Base-by-base conservation (phyloP, 2,329 filamentous ascomycete genomes). In the Fusarium sp. region DNA sequence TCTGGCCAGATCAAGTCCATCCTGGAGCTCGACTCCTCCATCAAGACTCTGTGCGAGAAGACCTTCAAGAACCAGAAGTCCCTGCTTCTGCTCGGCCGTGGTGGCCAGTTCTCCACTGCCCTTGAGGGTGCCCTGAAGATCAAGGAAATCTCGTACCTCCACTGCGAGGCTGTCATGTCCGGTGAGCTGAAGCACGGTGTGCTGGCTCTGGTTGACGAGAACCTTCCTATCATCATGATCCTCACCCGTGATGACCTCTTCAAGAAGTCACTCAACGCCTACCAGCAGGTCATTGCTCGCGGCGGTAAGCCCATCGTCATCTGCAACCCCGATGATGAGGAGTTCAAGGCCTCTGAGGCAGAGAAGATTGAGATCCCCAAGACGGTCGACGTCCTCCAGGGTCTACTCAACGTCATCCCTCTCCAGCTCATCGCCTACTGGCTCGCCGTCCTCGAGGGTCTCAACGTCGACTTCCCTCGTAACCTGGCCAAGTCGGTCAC, bases 111-210 rank as follows among this genome's bases (percentile, higher is more conserved):
- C 87, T 95, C 95, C 65, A 99, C 96, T 76, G 96, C 96, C 60
- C 90, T 99, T 23, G 96, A 99, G 87, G 96, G 94, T 84, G 96
- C 96, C 52, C 88, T 99, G 75, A 99, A 99, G 89, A 99, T 99
- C 84, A 99, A 99, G 90, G 96, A 99, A 86, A 99, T 99, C 78
- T 98, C 95, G 16, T 99, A 99, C 84, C 93, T 99, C 65, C 96
- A 99, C 84, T 99, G 96, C 83, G 96, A 99, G 86, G 96, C 96
- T 76, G 96, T 99, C 87, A 99, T 99, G 96, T 98, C 96, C 71
- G 96, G 96, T 83, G 96, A 99, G 86, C 89, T 99, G 77, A 99
- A 99, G 90, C 96, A 99, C 83, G 96, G 96, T 87, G 96, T 99
- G 55, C 87, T 99, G 79, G 96, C 96, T 56, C 89, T 99, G 69